Percentiles rank a stretch among this genome's conserved stretches.
These are phyloP conservation scores for Erysimum pusillum DNA, from an alignment of 441 rosid species.

Conservation along the genomic window DNA sequence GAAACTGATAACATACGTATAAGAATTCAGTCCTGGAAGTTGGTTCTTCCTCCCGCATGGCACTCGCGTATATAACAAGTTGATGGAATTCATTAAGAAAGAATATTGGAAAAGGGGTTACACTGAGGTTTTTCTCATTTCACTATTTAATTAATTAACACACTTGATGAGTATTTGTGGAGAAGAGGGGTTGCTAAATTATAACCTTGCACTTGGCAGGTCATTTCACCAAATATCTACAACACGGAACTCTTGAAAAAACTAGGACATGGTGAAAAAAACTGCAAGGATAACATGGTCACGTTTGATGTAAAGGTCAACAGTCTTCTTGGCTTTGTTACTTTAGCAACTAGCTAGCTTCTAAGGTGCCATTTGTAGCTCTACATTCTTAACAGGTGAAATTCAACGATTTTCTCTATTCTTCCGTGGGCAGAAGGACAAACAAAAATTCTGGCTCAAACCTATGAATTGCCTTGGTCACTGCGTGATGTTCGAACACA, in stretches of 20 bases:
- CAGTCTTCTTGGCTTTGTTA: conserved; percentile 15
- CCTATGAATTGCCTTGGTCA: conserved; percentile 99
- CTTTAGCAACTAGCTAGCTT: conserved; percentile 10
- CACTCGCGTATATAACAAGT: conserved; percentile 86
- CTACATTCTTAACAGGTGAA: neutral
- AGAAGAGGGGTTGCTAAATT: conserved; percentile 29
- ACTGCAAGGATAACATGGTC: conserved; percentile 95
- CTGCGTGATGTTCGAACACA: conserved; percentile 91
- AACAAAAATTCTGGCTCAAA: conserved; percentile 92
- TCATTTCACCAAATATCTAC: conserved; percentile 86
- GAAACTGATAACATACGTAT: no score
- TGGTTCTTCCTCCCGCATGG: conserved; percentile 98
- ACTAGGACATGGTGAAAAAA: conserved; percentile 96
- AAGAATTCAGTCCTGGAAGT: conserved; percentile 95
- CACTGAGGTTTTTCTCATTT: conserved; percentile 69
- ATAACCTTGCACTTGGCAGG: conserved; percentile 63
- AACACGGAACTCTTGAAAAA: conserved; percentile 98
- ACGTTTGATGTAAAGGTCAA: conserved; percentile 56
- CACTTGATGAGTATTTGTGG: conserved; percentile 32
- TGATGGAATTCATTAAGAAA: conserved; percentile 76
- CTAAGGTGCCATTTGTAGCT: neutral
- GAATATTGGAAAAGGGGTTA: conserved; percentile 92
- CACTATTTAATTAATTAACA: conserved; percentile 22
- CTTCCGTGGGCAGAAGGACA: conserved; percentile 67
- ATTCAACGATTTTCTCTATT: neutral